Conservation (phyloP, 148 eudicot genomes). For the Silene latifolia region DNA sequence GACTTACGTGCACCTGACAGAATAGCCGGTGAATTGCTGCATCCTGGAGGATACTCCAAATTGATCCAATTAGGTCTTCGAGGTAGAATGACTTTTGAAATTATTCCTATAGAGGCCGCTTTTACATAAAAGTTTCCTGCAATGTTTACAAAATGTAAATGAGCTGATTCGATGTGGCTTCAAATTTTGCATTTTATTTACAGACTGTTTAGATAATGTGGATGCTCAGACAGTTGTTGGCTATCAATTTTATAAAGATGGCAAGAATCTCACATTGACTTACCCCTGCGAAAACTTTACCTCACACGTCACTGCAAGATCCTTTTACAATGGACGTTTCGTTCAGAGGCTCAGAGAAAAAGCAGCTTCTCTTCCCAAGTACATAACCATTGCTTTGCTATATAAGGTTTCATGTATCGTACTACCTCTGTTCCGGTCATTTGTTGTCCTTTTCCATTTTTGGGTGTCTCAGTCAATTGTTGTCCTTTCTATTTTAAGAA, state of each 20-base stretch:
- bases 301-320: constrained; percentile 56
- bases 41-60: constrained; percentile 78
- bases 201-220: constrained; percentile 60
- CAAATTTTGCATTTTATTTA: constrained; percentile 4
- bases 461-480: too few species aligned
- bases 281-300: constrained; percentile 53
- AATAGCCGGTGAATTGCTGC: constrained; percentile 73
- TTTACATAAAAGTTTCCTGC: neutral
- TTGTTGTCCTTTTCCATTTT: too few species aligned
- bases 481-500: too few species aligned
- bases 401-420: neutral
- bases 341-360: constrained; percentile 64
- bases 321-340: constrained; percentile 81
- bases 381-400: neutral
- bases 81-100: constrained; percentile 33
- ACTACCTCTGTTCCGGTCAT: too few species aligned
- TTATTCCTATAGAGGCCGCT: neutral
- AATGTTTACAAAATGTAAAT: neutral
- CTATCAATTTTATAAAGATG: constrained; percentile 60
- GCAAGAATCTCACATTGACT: constrained; percentile 44
- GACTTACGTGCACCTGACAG: constrained; percentile 64
- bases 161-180: neutral
- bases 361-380: constrained; percentile 68
- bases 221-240: constrained; percentile 69
- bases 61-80: constrained; percentile 67